A percentile compares a stretch with the other conserved stretches of the same genome.
Evolutionary conservation across 2,329 filamentous ascomycete genomes (phyloP).

Genomic region (Pyrenochaeta sp.): DNA sequence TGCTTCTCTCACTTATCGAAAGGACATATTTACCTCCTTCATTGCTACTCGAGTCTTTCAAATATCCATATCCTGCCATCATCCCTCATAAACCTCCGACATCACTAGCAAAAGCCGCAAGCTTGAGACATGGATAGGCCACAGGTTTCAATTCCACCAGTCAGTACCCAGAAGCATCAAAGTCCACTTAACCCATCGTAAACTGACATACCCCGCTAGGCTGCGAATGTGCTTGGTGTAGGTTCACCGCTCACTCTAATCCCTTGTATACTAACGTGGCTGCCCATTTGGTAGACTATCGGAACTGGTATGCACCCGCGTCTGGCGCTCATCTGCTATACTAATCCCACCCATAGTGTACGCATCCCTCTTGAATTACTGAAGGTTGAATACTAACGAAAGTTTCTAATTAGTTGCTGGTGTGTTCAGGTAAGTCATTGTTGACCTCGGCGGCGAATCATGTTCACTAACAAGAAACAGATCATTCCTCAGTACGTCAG

Average conservation of each 20-base stretch:
- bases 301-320: conserved; percentile 42
- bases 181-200: not conserved
- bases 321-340: not conserved
- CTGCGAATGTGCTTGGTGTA: conserved; percentile 50
- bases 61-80: no score
- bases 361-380: conserved; percentile 1
- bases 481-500: conserved; percentile 46
- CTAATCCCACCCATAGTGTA: conserved; percentile 35
- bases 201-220: conserved; percentile 39
- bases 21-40: not conserved
- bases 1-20: no score
- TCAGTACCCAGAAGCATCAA: conserved; percentile 15
- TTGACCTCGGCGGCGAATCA: not conserved
- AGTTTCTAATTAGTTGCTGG: conserved; percentile 44
- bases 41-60: not conserved
- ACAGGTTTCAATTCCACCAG: conserved; percentile 45
- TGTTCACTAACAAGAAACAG: conserved; percentile 27
- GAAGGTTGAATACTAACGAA: conserved; percentile 22
- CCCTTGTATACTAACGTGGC: conserved; percentile 20
- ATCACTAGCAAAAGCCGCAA: not conserved
- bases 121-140: conserved; percentile 34
- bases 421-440: conserved; percentile 48
- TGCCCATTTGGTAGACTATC: conserved; percentile 38
- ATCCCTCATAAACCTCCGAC: no score
- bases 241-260: conserved; percentile 13